Evolutionary conservation across 139 green algal genomes (phyloP).

Genomic region (Tetradesmus lagerheimii): DNA sequence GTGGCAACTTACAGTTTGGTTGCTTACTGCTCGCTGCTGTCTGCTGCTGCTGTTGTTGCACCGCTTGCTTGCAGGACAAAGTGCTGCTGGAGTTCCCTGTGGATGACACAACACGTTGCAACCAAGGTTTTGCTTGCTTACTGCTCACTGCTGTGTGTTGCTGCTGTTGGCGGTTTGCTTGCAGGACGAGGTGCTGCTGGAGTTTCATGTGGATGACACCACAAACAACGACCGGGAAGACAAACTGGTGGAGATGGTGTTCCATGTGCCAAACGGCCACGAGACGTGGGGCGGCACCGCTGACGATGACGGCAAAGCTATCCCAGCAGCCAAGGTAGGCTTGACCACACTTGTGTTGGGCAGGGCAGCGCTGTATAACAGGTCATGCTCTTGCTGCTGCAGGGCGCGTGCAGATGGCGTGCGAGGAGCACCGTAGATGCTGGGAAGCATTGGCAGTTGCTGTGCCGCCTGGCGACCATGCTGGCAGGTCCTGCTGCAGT

Average conservation of each 20-base stretch:
- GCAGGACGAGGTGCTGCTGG: conserved; percentile 93
- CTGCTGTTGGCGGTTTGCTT: conserved; percentile 48
- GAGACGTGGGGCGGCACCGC: conserved; percentile 41
- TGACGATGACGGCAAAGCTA: background rate
- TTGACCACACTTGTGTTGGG: too few relatives aligned
- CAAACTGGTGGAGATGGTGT: conserved; percentile 89
- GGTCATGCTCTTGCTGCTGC: background rate
- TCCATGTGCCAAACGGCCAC: conserved; percentile 75
- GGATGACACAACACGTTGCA: conserved; percentile 77
- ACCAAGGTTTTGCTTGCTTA: background rate
- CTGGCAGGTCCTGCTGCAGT: too few relatives aligned
- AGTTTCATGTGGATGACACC: conserved; percentile 95
- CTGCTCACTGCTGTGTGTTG: background rate
- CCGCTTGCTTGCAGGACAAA: conserved; percentile 81
- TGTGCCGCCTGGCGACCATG: background rate
- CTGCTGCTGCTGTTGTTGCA: background rate
- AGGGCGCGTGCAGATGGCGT: too few relatives aligned
- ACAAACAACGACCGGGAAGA: conserved; percentile 78
- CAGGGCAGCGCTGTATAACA: too few relatives aligned
- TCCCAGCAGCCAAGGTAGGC: conserved; percentile 56
- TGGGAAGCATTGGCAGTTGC: background rate
- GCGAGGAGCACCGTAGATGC: too few relatives aligned
- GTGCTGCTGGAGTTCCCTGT: conserved; percentile 93
- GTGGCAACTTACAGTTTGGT: conserved; percentile 78
- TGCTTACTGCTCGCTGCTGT: conserved; percentile 67